phyloP scores from a whole-genome alignment of 176 grass and related monocot genomes.

The Triticum dicoccoides region DNA sequence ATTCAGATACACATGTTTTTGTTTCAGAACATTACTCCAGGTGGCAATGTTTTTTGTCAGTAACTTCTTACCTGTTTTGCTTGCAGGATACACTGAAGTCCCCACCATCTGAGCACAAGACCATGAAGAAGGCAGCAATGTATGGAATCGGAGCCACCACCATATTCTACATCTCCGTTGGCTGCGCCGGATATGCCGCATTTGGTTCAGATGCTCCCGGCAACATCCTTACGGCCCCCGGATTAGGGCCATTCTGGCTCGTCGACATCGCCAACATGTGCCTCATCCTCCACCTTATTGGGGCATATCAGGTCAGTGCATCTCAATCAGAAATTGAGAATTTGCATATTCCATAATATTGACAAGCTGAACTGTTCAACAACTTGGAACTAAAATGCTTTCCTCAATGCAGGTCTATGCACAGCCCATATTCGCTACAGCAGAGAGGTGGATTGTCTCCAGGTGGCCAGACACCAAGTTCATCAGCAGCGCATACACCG shows the following conservation, averaged over 20 bases:
- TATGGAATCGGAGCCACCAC: conserved; percentile 74
- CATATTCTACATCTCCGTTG: conserved; percentile 70
- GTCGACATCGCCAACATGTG: conserved; percentile 72
- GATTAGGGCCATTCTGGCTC: conserved; percentile 71
- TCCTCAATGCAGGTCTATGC: conserved; percentile 53
- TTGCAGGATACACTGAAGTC: conserved; percentile 72
- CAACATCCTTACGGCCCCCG: conserved; percentile 63
- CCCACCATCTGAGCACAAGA: conserved; percentile 64
- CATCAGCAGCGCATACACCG: conserved; percentile 52
- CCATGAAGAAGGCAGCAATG: conserved; percentile 77
- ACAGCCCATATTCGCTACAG: conserved; percentile 64
- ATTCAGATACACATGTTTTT: not conserved
- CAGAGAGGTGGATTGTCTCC: conserved; percentile 40
- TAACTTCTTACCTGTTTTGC: not conserved
- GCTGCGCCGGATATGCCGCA: conserved; percentile 67
- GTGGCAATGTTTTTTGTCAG: not conserved
- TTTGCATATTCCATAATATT: not conserved
- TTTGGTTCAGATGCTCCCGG: conserved; percentile 64
- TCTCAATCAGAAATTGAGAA: not conserved
- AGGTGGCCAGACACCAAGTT: conserved; percentile 73
- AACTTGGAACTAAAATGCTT: not conserved
- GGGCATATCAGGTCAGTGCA: conserved; percentile 72
- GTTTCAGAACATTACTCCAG: not conserved
- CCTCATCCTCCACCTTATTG: conserved; percentile 68
- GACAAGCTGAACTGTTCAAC: not conserved